A percentile compares a stretch with the other conserved stretches of the same genome.
Evolutionary conservation across 108 stramenopile species (phyloP).

Genomic region (Cyclotella sp.): DNA sequence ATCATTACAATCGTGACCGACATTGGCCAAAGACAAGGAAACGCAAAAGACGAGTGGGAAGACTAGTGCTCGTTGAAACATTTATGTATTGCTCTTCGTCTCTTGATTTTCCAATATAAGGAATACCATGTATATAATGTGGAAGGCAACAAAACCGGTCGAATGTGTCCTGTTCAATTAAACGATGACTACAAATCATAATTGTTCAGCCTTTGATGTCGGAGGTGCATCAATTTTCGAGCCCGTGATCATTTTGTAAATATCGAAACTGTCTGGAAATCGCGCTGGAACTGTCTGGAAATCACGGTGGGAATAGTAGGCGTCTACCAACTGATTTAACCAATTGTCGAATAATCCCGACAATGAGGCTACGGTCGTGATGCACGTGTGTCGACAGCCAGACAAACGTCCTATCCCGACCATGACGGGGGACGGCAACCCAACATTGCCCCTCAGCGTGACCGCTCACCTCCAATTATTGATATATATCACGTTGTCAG

Average conservation of each 20-base stretch:
- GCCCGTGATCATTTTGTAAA: too few species aligned
- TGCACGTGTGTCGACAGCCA: neutral
- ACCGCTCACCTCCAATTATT: neutral
- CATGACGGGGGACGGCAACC: neutral
- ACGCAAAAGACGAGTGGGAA: neutral
- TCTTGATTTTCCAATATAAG: too few species aligned
- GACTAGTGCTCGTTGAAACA: neutral
- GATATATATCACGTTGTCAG: neutral
- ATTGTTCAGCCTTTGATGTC: too few species aligned
- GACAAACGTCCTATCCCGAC: neutral
- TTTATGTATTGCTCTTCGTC: neutral
- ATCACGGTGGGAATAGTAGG: too few species aligned
- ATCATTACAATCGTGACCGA: neutral
- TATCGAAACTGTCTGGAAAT: too few species aligned
- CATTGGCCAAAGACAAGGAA: neutral
- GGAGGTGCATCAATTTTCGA: too few species aligned
- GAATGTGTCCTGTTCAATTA: too few species aligned
- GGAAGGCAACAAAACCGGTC: too few species aligned
- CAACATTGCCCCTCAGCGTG: neutral
- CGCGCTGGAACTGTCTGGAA: too few species aligned
- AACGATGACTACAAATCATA: too few species aligned
- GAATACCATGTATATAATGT: too few species aligned
- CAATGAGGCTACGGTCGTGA: neutral
- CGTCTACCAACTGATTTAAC: too few species aligned
- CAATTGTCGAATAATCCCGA: neutral